Conservation (phyloP, 23 red algal genomes). For the Agarophyton chilense region DNA sequence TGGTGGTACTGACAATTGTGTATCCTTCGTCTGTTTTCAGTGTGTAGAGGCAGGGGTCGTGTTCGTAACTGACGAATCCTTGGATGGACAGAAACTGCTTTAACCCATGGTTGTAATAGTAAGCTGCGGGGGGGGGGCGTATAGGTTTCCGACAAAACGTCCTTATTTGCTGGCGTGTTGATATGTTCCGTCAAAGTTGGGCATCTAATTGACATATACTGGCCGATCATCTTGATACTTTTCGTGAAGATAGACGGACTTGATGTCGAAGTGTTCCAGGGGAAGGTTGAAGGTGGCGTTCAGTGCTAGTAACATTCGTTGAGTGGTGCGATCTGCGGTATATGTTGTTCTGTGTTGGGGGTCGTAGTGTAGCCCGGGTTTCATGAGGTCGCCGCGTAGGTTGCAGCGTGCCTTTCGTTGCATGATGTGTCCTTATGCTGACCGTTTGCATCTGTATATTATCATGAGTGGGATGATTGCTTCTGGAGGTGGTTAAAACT, state of each 20-base stretch:
- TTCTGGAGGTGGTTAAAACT: background rate
- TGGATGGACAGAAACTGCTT: background rate
- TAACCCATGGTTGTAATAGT: background rate
- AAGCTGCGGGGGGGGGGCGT: background rate
- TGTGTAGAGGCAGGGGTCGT: no score
- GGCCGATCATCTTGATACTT: background rate
- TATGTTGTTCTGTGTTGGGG: conserved; percentile 24
- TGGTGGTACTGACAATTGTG: no score
- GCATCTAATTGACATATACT: background rate
- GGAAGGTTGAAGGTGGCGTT: no score
- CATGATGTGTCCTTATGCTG: background rate
- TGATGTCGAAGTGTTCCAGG: conserved; percentile 23
- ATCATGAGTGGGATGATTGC: background rate
- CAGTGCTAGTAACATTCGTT: conserved; percentile 15
- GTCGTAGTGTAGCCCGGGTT: conserved; percentile 43
- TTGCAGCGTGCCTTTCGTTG: conserved; percentile 29
- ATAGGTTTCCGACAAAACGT: no score
- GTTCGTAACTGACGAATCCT: no score
- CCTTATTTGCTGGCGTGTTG: no score
- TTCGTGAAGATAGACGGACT: background rate
- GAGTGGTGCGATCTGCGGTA: conserved; percentile 14
- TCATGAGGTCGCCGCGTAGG: conserved; percentile 38
- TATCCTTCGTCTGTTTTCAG: no score
- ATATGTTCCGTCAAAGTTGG: no score
- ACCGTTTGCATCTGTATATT: background rate